Evolutionary conservation across 83 land plant genomes (phyloP), one percentile per base, ranked within the genome.

Genomic region (Isoetes engelmannii): DNA sequence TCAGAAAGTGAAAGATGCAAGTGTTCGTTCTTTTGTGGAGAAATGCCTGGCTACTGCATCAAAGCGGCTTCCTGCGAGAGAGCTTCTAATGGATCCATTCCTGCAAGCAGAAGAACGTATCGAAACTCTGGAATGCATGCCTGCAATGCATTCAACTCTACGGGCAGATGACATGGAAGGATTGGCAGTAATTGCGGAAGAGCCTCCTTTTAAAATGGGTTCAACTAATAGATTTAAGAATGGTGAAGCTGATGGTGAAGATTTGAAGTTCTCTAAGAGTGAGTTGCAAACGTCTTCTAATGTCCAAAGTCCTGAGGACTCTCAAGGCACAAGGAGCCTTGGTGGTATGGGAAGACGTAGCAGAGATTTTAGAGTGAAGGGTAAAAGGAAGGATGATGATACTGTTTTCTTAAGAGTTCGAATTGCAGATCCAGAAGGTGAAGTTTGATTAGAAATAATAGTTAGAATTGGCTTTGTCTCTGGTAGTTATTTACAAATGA

Each of bases 61-160:
- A 59, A 74, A 76, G 41, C 76, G 95, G 46, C 74, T 89, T 61
- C 68, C 95, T 59, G 95, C 95, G 1, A 84, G 78, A 44, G 90
- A 89, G 72, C 81, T 89, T 41, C 59, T 89, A 50, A 72, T 63
- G 81, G 86, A 89, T 46, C 88, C 95, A 0, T 89, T 89, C 80
- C 88, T 89, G 28, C 81, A 58, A 55, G 47, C 77, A 55, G 84
- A 84, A 54, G 81, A 75, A n/a, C 86, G 63, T 42, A 46, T 55
- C 6, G 74, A 70, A 45, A 56, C 51, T 12, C 10, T 70, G 15
- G 67, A 62, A 10, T 63, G 55, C 45, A 50, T 70, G 21, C 69
- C 59, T 10, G 47, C 56, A 44, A 45, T 54, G 5, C 69, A 57
- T 6, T 70, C 64, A 47, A 49, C 49, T 45, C 8, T 19, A 50